Evolutionary conservation across 2,329 filamentous ascomycete species (phyloP), one percentile per base, ranked within the genome.

Genomic region (Dendrostoma leiphaemia): DNA sequence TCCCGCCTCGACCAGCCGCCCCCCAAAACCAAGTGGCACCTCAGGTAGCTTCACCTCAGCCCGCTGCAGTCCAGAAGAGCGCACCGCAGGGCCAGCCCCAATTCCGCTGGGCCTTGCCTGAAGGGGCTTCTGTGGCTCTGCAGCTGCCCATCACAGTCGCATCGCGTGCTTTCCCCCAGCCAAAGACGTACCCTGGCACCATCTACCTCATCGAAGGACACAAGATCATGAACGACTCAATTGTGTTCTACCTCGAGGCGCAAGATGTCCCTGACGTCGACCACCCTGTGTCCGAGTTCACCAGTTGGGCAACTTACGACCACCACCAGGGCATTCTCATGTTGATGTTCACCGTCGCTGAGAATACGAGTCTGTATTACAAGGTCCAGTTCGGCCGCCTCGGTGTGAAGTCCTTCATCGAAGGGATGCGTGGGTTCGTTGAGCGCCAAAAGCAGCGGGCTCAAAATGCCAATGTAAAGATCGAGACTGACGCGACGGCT

Each of bases 221-320:
- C 2, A 3, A 24, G 37, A 15, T 17, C 9, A n/a, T 15, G 3
- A 31, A 38, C 6, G 45, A 55, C 21, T 17, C 38, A n/a, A 29
- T 58, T 8, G 21, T 58, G 19, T 40, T 58, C 10, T 49, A 21
- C 2, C 17, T 58, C 12, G 34, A 58, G 1, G 47, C 52, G 8
- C 21, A 35, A 6, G 15, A 26, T 7, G 28, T 48, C 13, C 32
- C 24, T 12, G 38, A 58, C 15, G 45, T 58, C 4, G 41, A 29
- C 19, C 48, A 51, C 24, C n/a, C 6, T 1, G 31, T 50, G 10
- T 37, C 43, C 1, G 44, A 52, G 2, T 55, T 48, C 13, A 40
- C 37, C 2, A 38, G 38, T 7, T 48, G 47, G 21, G 37, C 55
- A 8, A 55, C 48, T 0, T 35, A 13, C 23, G 24, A 34, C 21